These are phyloP conservation scores for Pseudozyma pruni DNA, from an alignment of 1,284 basidiomycete species.

Conservation along the genomic window DNA sequence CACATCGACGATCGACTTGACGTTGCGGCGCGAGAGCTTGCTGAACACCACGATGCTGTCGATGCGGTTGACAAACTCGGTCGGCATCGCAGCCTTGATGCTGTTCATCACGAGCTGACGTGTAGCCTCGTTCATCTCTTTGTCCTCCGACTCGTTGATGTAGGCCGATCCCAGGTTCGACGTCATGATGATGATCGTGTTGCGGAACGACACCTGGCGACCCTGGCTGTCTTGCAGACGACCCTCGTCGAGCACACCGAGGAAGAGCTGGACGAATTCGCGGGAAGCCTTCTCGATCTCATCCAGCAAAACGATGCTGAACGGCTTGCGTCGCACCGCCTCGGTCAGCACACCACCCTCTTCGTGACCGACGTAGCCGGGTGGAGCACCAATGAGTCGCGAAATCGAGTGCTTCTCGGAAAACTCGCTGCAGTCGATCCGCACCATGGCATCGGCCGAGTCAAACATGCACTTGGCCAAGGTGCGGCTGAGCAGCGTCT, in stretches of 20 bases:
- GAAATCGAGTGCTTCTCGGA: slow-evolving; percentile 72
- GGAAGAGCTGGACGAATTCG: slow-evolving; percentile 86
- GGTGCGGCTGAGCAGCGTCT: slow-evolving; percentile 72
- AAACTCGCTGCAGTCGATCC: slow-evolving; percentile 72
- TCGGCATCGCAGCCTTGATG: slow-evolving; percentile 71
- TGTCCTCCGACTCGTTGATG: slow-evolving; percentile 71
- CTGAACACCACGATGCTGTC: slow-evolving; percentile 73
- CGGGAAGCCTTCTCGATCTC: slow-evolving; percentile 79
- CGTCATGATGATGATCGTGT: slow-evolving; percentile 70
- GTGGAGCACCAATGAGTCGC: slow-evolving; percentile 71
- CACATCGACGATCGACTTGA: slow-evolving; percentile 72
- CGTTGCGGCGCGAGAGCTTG: slow-evolving; percentile 70
- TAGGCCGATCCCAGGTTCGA: slow-evolving; percentile 72
- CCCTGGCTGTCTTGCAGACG: slow-evolving; percentile 76
- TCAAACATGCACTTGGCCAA: slow-evolving; percentile 71
- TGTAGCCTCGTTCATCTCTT: slow-evolving; percentile 70
- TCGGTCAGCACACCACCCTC: slow-evolving; percentile 79
- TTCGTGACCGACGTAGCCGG: slow-evolving; percentile 86
- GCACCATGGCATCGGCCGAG: slow-evolving; percentile 72
- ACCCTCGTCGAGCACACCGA: slow-evolving; percentile 90
- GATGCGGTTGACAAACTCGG: slow-evolving; percentile 73
- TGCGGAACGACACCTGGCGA: slow-evolving; percentile 65
- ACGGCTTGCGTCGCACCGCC: slow-evolving; percentile 66
- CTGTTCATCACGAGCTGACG: slow-evolving; percentile 70
- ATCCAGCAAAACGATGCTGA: slow-evolving; percentile 67